Conservation (phyloP, 768 basidiomycete species). For the Agaricus blazei region DNA sequence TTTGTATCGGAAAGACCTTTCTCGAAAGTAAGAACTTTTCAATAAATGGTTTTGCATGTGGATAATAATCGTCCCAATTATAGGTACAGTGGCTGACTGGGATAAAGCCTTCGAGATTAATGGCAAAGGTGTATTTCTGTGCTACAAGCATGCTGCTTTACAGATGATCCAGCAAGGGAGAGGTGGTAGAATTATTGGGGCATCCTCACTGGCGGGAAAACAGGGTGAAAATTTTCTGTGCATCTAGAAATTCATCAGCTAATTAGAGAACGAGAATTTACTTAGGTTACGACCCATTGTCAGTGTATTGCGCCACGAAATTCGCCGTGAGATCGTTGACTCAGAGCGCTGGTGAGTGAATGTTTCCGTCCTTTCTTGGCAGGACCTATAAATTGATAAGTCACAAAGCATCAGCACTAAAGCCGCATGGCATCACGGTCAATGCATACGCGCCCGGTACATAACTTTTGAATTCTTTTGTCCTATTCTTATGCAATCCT, state of each 20-base stretch:
- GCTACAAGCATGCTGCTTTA: constrained; percentile 58
- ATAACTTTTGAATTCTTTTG: not conserved
- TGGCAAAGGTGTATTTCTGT: constrained; percentile 52
- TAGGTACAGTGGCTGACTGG: constrained; percentile 34
- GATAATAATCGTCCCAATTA: not conserved
- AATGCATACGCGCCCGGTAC: constrained; percentile 38
- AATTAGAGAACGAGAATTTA: not conserved
- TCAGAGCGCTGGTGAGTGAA: constrained; percentile 28
- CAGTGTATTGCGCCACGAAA: constrained; percentile 30
- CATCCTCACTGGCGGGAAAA: constrained; percentile 26
- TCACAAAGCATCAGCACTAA: constrained; percentile 30
- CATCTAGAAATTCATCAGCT: no score
- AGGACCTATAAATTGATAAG: not conserved
- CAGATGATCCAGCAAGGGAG: constrained; percentile 56
- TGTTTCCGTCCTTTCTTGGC: not conserved
- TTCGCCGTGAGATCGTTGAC: constrained; percentile 37
- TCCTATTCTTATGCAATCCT: not conserved
- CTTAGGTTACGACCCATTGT: not conserved
- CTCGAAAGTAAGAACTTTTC: constrained; percentile 15
- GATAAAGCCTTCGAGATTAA: constrained; percentile 46
- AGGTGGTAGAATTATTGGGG: constrained; percentile 53
- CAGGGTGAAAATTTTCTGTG: constrained; percentile 14
- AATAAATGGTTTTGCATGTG: not conserved
- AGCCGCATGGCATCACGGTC: constrained; percentile 32
- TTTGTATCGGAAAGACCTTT: constrained; percentile 15